Evolutionary conservation across 495 filamentous ascomycete genomes (phyloP).

Genomic region (Annulohypoxylon nitens): DNA sequence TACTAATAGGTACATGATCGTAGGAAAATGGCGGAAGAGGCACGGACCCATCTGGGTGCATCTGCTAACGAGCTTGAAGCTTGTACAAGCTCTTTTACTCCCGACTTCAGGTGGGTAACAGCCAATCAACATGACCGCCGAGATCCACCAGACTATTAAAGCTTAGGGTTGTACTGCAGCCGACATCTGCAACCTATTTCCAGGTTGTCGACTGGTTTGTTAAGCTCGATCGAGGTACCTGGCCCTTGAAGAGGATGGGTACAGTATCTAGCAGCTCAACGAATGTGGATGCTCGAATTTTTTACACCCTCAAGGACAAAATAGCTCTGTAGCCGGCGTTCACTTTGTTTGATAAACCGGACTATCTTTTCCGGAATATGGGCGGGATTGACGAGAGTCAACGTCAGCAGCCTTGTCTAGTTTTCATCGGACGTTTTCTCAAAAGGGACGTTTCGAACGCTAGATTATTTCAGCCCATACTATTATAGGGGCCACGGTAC

Average conservation of each 20-base stretch:
- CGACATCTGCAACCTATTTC: constrained; percentile 35
- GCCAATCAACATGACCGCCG: constrained; percentile 32
- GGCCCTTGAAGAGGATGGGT: constrained; percentile 4
- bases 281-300: constrained; percentile 13
- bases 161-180: constrained; percentile 43
- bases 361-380: constrained; percentile 21
- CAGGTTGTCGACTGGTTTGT: constrained; percentile 28
- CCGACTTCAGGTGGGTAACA: background rate
- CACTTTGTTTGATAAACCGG: constrained; percentile 32
- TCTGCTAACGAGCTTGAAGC: constrained; percentile 33
- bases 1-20: constrained; percentile 11
- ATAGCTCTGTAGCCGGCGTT: background rate
- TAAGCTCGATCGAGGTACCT: constrained; percentile 17
- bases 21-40: constrained; percentile 23
- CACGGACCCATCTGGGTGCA: constrained; percentile 25
- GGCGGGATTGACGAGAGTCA: constrained; percentile 21
- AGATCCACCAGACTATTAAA: constrained; percentile 40
- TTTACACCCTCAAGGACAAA: background rate
- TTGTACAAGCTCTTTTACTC: constrained; percentile 32
- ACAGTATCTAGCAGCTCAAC: background rate
- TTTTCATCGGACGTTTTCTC: constrained; percentile 21
- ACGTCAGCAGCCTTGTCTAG: constrained; percentile 27
- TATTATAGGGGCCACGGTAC: constrained; percentile 4
- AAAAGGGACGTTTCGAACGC: constrained; percentile 16
- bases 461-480: constrained; percentile 25